Evolutionary conservation across 331 rosid genomes (phyloP).

Genomic region (Prunus yedoensis): DNA sequence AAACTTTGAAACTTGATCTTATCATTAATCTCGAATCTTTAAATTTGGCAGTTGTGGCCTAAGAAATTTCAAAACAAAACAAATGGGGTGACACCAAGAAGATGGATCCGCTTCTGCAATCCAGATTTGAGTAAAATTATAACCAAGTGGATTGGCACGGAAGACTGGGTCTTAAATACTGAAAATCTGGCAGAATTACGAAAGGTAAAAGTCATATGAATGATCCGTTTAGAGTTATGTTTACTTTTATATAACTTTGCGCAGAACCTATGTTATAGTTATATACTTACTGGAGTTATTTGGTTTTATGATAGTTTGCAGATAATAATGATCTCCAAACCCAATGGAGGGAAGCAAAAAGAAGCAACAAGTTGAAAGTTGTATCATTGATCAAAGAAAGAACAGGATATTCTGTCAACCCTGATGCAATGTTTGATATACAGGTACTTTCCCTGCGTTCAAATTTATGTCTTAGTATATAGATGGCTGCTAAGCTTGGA

Average conservation of each 20-base stretch:
- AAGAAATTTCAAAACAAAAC: constrained; percentile 95
- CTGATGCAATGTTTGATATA: constrained; percentile 92
- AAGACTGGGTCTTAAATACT: constrained; percentile 86
- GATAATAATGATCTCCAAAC: constrained; percentile 79
- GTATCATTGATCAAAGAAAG: constrained; percentile 67
- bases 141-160: constrained; percentile 76
- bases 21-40: constrained; percentile 28
- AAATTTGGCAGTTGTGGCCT: constrained; percentile 85
- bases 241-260: not conserved
- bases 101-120: constrained; percentile 97
- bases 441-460: constrained; percentile 55
- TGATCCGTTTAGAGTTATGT: too few relatives aligned
- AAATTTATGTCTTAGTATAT: constrained; percentile 4
- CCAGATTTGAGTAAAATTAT: constrained; percentile 75
- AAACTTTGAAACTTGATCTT: not conserved
- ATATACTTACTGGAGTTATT: constrained; percentile 30
- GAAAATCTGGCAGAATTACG: constrained; percentile 74
- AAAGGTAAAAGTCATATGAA: constrained; percentile 46
- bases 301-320: constrained; percentile 54
- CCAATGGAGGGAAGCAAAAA: constrained; percentile 86
- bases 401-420: constrained; percentile 88
- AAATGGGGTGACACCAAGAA: constrained; percentile 98
- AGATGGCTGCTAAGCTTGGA: constrained; percentile 8
- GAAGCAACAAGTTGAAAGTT: constrained; percentile 79
- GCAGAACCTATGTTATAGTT: constrained; percentile 17